Evolutionary conservation across 805 yeast species (phyloP).

Genomic region (Yamadazyma paraphyllophila): DNA sequence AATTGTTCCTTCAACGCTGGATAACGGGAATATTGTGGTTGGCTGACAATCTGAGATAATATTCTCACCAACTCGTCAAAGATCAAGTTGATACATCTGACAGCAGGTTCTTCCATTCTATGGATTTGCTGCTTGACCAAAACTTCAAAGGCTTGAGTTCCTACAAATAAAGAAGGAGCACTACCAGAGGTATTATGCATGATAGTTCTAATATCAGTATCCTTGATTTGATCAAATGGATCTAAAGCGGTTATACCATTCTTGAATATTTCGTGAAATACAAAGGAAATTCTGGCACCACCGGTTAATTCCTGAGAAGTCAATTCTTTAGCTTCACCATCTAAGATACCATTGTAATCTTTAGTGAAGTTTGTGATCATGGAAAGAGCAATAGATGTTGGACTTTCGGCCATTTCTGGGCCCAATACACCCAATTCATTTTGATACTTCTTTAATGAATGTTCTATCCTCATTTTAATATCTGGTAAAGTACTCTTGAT

Average conservation of each 20-base stretch:
- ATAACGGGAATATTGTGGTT: slow-evolving; percentile 81
- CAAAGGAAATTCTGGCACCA: slow-evolving; percentile 96
- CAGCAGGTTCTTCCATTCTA: slow-evolving; percentile 90
- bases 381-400: slow-evolving; percentile 83
- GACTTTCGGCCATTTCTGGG: slow-evolving; percentile 85
- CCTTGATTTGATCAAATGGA: slow-evolving; percentile 95
- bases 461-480: slow-evolving; percentile 84
- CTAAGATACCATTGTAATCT: slow-evolving; percentile 86
- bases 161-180: slow-evolving; percentile 93
- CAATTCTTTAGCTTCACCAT: slow-evolving; percentile 89
- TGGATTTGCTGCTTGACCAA: slow-evolving; percentile 90
- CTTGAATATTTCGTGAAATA: slow-evolving; percentile 92
- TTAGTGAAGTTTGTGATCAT: slow-evolving; percentile 91
- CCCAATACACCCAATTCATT: slow-evolving; percentile 76
- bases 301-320: slow-evolving; percentile 90
- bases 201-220: slow-evolving; percentile 92
- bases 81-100: slow-evolving; percentile 83
- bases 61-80: slow-evolving; percentile 95
- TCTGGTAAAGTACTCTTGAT: slow-evolving; percentile 73
- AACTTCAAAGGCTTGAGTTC: slow-evolving; percentile 96
- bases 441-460: slow-evolving; percentile 80
- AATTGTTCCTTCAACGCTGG: slow-evolving; percentile 89
- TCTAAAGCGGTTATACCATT: slow-evolving; percentile 90
- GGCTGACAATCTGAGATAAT: slow-evolving; percentile 75
- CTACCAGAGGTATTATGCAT: slow-evolving; percentile 97